phyloP scores from a whole-genome alignment of 179 eudicot genomes.

The Spinacia oleracea region DNA sequence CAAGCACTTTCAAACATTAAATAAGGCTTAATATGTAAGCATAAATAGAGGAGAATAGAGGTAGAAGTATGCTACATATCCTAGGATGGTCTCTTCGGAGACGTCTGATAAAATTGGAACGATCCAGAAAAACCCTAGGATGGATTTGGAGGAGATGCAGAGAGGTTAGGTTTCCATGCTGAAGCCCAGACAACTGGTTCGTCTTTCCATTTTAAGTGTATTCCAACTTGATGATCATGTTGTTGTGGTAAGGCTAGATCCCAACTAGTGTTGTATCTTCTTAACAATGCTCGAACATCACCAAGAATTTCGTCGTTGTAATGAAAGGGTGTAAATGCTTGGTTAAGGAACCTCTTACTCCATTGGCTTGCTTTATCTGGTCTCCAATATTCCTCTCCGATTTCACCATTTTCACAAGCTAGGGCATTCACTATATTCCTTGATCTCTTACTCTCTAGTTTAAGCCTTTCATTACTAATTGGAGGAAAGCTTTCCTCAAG shows the following conservation, averaged over 20 bases:
- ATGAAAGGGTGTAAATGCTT: slow-evolving; percentile 23
- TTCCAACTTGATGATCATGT: slow-evolving; percentile 23
- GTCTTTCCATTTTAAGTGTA: slow-evolving; percentile 32
- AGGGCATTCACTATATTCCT: slow-evolving; percentile 22
- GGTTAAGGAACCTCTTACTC: slow-evolving; percentile 27
- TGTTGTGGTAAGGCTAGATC: slow-evolving; percentile 24
- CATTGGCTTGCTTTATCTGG: slow-evolving; percentile 28
- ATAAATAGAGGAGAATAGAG: neutral
- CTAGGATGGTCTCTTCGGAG: slow-evolving; percentile 1
- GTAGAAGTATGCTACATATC: neutral
- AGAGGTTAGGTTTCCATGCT: slow-evolving; percentile 31
- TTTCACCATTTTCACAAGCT: slow-evolving; percentile 18
- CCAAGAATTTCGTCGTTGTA: slow-evolving; percentile 30
- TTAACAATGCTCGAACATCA: slow-evolving; percentile 38
- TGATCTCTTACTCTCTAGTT: slow-evolving; percentile 26
- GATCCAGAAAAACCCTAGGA: slow-evolving; percentile 17
- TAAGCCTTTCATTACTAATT: slow-evolving; percentile 28
- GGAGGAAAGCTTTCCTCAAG: slow-evolving; percentile 32
- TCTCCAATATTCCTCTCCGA: slow-evolving; percentile 20
- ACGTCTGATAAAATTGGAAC: no score
- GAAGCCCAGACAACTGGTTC: slow-evolving; percentile 32
- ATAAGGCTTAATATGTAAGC: neutral
- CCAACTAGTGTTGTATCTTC: slow-evolving; percentile 28
- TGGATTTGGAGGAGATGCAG: neutral
- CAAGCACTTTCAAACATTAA: slow-evolving; percentile 23